These are phyloP conservation scores for Skeletonema marinoi DNA, from an alignment of 108 stramenopile species.

Conservation along the genomic window DNA sequence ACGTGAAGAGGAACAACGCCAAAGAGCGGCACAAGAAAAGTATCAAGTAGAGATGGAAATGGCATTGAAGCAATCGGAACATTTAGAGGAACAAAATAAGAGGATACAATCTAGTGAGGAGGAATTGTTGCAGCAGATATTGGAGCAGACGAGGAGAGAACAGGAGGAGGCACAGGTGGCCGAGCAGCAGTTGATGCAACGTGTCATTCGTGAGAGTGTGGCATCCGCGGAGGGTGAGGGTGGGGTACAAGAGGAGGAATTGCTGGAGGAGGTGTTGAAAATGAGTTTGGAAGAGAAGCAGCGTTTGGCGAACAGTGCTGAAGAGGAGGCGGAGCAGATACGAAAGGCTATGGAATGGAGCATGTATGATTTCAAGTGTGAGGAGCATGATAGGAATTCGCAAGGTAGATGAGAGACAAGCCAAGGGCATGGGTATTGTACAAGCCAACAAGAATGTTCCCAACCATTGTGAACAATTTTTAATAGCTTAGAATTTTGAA, in stretches of 20 bases:
- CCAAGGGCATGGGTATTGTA: too few relatives aligned
- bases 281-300: constrained; percentile 5
- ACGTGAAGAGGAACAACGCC: constrained; percentile 2
- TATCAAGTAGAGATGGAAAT: constrained; percentile 1
- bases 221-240: not conserved
- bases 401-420: not conserved
- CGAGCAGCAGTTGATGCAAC: not conserved
- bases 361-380: not conserved
- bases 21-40: not conserved
- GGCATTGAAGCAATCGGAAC: constrained; percentile 10
- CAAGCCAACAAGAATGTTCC: too few relatives aligned
- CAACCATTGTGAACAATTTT: too few relatives aligned
- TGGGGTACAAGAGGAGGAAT: not conserved
- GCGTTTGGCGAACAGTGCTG: not conserved
- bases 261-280: constrained; percentile 9
- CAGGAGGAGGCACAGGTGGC: not conserved
- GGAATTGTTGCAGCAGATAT: not conserved
- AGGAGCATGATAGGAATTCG: not conserved
- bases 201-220: constrained; percentile 3
- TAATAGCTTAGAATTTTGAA: too few relatives aligned
- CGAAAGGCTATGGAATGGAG: constrained; percentile 13
- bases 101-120: not conserved
- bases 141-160: not conserved
- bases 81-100: constrained; percentile 4
- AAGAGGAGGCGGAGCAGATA: constrained; percentile 17